Conservation (phyloP, 2,329 filamentous ascomycete species). For the Ophiostoma himal-ulmi region DNA sequence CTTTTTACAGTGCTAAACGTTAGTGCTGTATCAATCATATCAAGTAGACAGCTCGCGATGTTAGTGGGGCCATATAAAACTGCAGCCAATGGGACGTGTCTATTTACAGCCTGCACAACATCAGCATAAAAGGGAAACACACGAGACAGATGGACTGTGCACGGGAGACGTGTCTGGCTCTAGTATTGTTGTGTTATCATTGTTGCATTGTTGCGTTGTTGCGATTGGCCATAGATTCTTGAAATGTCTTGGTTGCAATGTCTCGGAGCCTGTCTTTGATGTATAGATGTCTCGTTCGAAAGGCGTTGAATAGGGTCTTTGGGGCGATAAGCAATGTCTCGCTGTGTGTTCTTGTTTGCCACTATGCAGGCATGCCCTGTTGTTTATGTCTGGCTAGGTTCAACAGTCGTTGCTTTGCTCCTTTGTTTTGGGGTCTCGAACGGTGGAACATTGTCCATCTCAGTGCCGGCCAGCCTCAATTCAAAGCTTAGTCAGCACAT, state of each 20-base stretch:
- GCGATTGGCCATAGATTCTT: background rate
- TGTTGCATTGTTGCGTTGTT: background rate
- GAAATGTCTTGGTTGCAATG: background rate
- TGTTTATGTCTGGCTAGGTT: background rate
- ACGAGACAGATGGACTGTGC: background rate
- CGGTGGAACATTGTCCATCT: background rate
- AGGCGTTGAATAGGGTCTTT: background rate
- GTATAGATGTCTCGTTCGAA: background rate
- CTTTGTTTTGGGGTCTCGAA: background rate
- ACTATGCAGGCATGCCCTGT: background rate
- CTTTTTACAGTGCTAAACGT: too few species aligned
- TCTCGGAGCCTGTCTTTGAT: background rate
- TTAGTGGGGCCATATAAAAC: background rate
- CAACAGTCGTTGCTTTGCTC: background rate
- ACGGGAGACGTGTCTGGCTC: background rate
- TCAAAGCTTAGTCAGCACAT: background rate
- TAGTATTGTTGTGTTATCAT: background rate
- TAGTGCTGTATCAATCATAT: background rate
- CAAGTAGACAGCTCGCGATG: background rate
- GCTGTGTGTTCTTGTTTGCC: background rate
- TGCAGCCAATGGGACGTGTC: background rate
- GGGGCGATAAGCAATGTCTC: background rate
- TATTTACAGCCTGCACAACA: slow-evolving; percentile 5
- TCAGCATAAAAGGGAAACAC: background rate
- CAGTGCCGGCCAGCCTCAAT: background rate